Percentiles rank a stretch among this genome's conserved stretches.
These are phyloP conservation scores for Flaveria brownii DNA, from an alignment of 129 eudicot species.

Conservation along the genomic window DNA sequence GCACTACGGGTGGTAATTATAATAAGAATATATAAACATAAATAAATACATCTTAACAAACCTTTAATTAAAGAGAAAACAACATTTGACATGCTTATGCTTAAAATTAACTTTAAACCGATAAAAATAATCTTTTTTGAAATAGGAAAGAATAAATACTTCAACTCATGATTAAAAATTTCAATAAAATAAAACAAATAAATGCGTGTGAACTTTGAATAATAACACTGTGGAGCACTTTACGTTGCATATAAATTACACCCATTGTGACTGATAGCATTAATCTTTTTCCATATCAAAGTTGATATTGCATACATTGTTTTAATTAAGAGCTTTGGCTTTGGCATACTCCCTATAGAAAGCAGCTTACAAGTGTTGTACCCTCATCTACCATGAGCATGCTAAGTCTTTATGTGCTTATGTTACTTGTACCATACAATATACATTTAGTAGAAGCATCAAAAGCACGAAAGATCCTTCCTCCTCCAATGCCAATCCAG, in stretches of 20 bases:
- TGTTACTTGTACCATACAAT: constrained; percentile 27
- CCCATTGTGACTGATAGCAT: constrained; percentile 8
- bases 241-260: constrained; percentile 48
- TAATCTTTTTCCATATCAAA: not conserved
- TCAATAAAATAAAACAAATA: constrained; percentile 36
- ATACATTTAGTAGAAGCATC: constrained; percentile 29
- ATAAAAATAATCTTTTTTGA: not conserved
- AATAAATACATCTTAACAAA: not conserved
- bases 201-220: constrained; percentile 39
- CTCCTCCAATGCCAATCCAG: constrained; percentile 20
- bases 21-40: not conserved
- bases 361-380: not conserved
- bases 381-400: constrained; percentile 13
- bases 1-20: no score
- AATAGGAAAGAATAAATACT: constrained; percentile 1
- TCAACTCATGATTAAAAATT: constrained; percentile 15
- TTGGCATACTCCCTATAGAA: not conserved
- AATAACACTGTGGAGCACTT: constrained; percentile 60
- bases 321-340: constrained; percentile 15
- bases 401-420: constrained; percentile 21
- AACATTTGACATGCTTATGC: not conserved
- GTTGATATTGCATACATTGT: not conserved
- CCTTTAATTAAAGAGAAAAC: not conserved
- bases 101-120: no score
- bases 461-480: constrained; percentile 28